phyloP scores from a whole-genome alignment of 306 rosid species.

The Cyamopsis tetragonoloba region DNA sequence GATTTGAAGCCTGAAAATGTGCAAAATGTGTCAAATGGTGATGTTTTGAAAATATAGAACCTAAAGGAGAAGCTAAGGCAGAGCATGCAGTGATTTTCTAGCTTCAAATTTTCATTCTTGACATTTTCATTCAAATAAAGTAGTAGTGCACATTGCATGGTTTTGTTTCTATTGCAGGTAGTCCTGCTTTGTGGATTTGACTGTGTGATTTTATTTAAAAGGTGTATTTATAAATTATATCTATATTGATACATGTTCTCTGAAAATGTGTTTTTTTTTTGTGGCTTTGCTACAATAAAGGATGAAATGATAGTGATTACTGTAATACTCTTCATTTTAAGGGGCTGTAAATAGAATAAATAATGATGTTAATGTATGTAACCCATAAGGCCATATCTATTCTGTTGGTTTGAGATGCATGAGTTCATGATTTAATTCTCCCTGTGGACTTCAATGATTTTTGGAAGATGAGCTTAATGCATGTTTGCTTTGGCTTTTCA shows the following conservation, averaged over 20 bases:
- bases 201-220: conserved; percentile 21
- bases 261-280: conserved; percentile 21
- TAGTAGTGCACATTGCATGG: conserved; percentile 26
- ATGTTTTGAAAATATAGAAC: conserved; percentile 1
- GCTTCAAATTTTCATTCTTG: conserved; percentile 24
- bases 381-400: no score
- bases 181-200: conserved; percentile 3
- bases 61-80: conserved; percentile 35
- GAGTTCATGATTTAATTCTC: background rate
- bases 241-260: conserved; percentile 4
- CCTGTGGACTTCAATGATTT: background rate
- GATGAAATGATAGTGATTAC: conserved; percentile 3
- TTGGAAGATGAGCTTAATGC: no score
- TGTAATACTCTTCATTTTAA: background rate
- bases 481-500: no score
- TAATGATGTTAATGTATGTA: background rate
- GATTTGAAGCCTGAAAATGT: conserved; percentile 26
- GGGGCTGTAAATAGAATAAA: background rate
- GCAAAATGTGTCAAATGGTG: conserved; percentile 10
- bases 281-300: background rate
- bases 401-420: background rate
- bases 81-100: conserved; percentile 25
- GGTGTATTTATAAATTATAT: conserved; percentile 16
- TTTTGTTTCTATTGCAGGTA: conserved; percentile 19
- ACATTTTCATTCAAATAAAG: conserved; percentile 18